These are phyloP conservation scores for Cyberlindnera veronae DNA, from an alignment of 805 yeast species.

Conservation along the genomic window DNA sequence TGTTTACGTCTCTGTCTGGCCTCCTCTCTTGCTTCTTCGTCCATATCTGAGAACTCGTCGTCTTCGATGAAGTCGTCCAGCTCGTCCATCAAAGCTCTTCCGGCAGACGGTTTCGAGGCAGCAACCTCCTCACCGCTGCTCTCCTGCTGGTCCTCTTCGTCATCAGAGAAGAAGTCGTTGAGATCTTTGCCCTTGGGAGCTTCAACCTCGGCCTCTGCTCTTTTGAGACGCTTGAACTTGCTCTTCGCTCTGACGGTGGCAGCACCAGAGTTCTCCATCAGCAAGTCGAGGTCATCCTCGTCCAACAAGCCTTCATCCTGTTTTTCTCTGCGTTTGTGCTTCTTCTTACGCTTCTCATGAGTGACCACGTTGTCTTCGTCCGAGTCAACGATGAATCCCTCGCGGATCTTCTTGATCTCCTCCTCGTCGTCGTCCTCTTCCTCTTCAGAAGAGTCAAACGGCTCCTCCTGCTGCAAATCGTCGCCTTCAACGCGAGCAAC, in stretches of 20 bases:
- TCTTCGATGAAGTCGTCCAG: conserved; percentile 97
- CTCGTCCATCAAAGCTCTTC: conserved; percentile 56
- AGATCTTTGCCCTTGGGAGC: conserved; percentile 36
- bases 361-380: conserved; percentile 79
- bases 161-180: conserved; percentile 41
- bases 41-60: conserved; percentile 92
- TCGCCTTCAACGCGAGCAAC: conserved; percentile 47
- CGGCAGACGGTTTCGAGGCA: conserved; percentile 30
- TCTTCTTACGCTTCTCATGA: conserved; percentile 37
- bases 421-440: conserved; percentile 93
- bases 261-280: conserved; percentile 89
- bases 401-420: conserved; percentile 76
- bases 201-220: conserved; percentile 51
- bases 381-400: conserved; percentile 85
- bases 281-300: conserved; percentile 90
- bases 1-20: conserved; percentile 42
- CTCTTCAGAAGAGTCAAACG: conserved; percentile 78
- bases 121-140: not conserved
- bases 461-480: conserved; percentile 32
- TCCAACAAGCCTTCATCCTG: conserved; percentile 71
- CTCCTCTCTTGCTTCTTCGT: conserved; percentile 53
- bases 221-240: conserved; percentile 78
- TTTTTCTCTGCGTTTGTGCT: conserved; percentile 33
- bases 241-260: conserved; percentile 31
- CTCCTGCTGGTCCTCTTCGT: conserved; percentile 31